A percentile compares a stretch with the other conserved stretches of the same genome.
Conservation (phyloP, 306 rosid genomes). For the Cucumis cinereus region DNA sequence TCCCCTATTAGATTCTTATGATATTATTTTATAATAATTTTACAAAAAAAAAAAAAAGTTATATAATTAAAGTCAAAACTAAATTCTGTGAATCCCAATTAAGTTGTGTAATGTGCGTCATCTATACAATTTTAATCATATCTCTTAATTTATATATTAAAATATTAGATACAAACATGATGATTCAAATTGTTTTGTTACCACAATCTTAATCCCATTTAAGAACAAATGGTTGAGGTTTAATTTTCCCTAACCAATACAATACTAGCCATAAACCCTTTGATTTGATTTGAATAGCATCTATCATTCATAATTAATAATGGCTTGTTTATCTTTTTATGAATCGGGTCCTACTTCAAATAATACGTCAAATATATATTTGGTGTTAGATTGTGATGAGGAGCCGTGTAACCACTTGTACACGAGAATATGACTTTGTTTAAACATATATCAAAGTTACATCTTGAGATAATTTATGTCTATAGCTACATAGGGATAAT, state of each 20-base stretch:
- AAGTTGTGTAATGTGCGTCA: too few relatives aligned
- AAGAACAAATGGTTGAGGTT: too few relatives aligned
- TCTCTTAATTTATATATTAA: neutral
- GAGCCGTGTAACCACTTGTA: too few relatives aligned
- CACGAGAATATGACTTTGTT: too few relatives aligned
- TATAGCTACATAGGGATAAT: too few relatives aligned
- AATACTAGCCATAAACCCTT: neutral
- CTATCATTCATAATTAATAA: neutral
- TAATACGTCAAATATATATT: too few relatives aligned
- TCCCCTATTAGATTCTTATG: neutral
- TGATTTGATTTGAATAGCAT: neutral
- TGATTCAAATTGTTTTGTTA: neutral
- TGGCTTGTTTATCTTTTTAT: neutral
- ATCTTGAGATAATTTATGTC: too few relatives aligned
- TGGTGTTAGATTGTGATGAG: too few relatives aligned
- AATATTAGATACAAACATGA: neutral
- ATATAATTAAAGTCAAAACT: neutral
- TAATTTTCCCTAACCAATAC: neutral
- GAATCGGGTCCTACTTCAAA: neutral
- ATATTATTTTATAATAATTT: neutral
- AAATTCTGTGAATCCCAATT: neutral
- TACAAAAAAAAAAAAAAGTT: neutral
- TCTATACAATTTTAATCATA: too few relatives aligned
- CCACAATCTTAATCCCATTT: neutral
- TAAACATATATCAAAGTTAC: too few relatives aligned